Evolutionary conservation across 1,139 yeast species (phyloP), one percentile per base, ranked within the genome.

Genomic region (Spencermartinsiella ligniputridi): DNA sequence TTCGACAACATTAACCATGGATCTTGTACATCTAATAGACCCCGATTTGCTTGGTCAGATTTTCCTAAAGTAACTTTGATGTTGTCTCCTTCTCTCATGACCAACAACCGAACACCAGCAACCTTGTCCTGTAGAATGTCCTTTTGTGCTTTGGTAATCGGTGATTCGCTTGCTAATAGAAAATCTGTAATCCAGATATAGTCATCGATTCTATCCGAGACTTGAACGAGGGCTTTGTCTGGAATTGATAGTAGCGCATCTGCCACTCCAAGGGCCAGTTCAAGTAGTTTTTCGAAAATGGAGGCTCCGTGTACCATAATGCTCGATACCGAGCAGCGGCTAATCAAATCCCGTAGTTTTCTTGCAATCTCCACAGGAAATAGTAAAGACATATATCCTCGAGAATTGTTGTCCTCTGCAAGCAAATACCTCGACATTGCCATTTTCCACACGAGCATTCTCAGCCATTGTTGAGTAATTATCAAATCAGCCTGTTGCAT

Each of bases 381-480:
- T 24, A 45, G 49, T 24, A 52, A 40, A 29, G 52, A 48, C 51
- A 47, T 45, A 48, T 45, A 27, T 32, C 41, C 42, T 4, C 52
- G 51, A 11, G 37, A 43, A n/a, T 46, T 34, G 12, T 36, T 20
- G 12, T 38, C 41, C 8, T 41, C 27, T 24, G 35, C 35, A 12
- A 52, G 35, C 40, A 50, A 40, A 27, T 48, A 50, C 25, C 51
- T 45, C n/a, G 51, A 45, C 49, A 52, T 44, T 15, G 55, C 51
- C 52, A 52, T 50, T 35, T 52, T 52, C 56, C 56, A 52, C n/a
- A 52, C 48, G 34, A 52, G 41, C 49, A 52, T 48, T 9, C 49
- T 41, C 35, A 52, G 45, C 56, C 56, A 52, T 38, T 50, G 54
- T 39, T 52, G 55, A 3, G 53, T 52, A 13, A 52, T 49, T 5